A percentile compares a stretch with the other conserved stretches of the same genome.
phyloP scores from a whole-genome alignment of 208 protist genomes.

The Wallacemonas sp. region DNA sequence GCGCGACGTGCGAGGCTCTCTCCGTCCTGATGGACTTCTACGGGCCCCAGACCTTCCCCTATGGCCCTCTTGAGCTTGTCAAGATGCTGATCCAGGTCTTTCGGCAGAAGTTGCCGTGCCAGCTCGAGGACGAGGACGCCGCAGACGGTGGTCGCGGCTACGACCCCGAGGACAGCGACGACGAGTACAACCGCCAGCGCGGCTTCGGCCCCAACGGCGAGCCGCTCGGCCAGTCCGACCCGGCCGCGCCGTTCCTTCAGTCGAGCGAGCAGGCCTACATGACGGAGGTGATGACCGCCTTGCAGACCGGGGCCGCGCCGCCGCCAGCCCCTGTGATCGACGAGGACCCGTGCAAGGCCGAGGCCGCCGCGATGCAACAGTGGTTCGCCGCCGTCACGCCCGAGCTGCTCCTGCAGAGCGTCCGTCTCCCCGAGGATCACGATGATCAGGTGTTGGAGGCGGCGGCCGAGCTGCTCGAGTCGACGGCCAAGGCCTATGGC shows the following conservation, averaged over 20 bases:
- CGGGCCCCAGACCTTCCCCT: slow-evolving; percentile 54
- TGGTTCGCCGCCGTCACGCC: slow-evolving; percentile 35
- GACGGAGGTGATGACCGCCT: slow-evolving; percentile 30
- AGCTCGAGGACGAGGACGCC: slow-evolving; percentile 36
- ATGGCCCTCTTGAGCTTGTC: slow-evolving; percentile 50
- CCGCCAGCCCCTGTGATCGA: slow-evolving; percentile 23
- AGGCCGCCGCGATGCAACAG: background rate
- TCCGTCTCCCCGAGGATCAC: slow-evolving; percentile 62
- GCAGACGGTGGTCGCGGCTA: slow-evolving; percentile 13
- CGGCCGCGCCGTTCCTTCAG: slow-evolving; percentile 23
- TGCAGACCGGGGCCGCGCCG: slow-evolving; percentile 21
- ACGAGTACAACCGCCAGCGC: slow-evolving; percentile 16
- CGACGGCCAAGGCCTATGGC: slow-evolving; percentile 76
- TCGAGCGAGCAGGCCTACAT: slow-evolving; percentile 24
- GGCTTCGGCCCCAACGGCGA: slow-evolving; percentile 15
- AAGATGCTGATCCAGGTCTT: slow-evolving; percentile 46
- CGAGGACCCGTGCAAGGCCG: slow-evolving; percentile 24
- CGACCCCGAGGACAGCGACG: slow-evolving; percentile 45
- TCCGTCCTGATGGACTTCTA: slow-evolving; percentile 68
- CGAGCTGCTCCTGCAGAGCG: slow-evolving; percentile 23
- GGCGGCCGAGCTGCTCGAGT: slow-evolving; percentile 67
- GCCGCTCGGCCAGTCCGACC: slow-evolving; percentile 22
- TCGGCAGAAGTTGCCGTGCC: slow-evolving; percentile 58
- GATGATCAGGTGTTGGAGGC: slow-evolving; percentile 71
- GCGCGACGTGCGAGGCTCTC: slow-evolving; percentile 72